Base-by-base conservation (phyloP, 306 rosid genomes). In the Lathyrus tuberosus region DNA sequence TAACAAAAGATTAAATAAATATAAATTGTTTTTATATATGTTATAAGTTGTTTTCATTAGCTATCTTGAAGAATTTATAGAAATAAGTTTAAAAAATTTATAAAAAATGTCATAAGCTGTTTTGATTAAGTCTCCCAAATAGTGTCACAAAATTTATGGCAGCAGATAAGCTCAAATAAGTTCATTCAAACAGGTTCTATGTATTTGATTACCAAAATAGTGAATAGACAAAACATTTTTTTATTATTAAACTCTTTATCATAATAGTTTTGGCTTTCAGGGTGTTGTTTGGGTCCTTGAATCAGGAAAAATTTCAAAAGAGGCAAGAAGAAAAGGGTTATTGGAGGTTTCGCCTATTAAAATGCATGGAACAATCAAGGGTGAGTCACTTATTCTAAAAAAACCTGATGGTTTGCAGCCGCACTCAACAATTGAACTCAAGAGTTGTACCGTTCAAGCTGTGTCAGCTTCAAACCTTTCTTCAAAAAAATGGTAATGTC, bases 211-310 rank as follows among this genome's bases (percentile, higher is more conserved):
- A 53, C 15, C 60, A 53, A 53, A 53, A 22, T 53, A 15, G 53
- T 15, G 22, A 15, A 47, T 15, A 47, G 2, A 42, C 5, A 42
- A 3, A 10, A 51, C 4, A 18, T 20, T 10, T 53, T 17, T 8
- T 54, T 54, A 5, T 59, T 35, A 4, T 14, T 17, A 7, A 62
- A 62, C 35, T 78, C 56, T 35, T 35, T 65, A 30, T 70, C 73
- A 59, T 42, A 69, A 62, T 35, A 10, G 41, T 16, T 47, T 64
- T 49, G 22, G 8, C 53, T 71, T 73, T 80, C 80, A 94, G 99
- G 99, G 99, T 20, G 77, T 76, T 51, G 78, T 94, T 76, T 94
- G 99, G 99, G 81, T 94, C 65, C 77, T 90, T 58, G 97, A 86
- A 69, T 73, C 95, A 15, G 85, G 77, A 10, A 83, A 83, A 65